These are phyloP conservation scores for Solanum okadae DNA, from an alignment of 257 asterid genomes.

Conservation along the genomic window DNA sequence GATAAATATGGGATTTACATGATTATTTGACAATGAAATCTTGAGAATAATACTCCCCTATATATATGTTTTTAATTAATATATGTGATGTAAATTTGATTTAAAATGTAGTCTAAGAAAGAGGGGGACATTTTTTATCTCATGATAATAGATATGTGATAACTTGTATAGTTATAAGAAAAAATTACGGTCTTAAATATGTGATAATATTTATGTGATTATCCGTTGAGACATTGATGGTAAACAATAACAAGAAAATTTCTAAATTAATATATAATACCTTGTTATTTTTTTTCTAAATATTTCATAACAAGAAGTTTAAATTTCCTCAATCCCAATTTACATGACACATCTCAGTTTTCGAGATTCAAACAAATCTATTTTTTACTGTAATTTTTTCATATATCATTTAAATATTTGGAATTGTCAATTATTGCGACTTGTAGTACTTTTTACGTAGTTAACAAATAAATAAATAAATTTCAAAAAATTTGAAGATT, in stretches of 20 bases:
- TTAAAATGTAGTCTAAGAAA: neutral
- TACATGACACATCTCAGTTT: accelerated
- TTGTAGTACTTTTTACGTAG: too few species aligned
- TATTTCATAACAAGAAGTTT: neutral
- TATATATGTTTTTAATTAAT: too few species aligned
- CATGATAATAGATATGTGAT: neutral
- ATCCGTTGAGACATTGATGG: too few species aligned
- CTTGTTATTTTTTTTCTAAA: neutral
- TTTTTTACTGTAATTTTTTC: too few species aligned
- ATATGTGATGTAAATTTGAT: neutral
- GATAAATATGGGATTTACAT: neutral
- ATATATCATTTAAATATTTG: too few species aligned
- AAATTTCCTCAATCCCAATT: neutral
- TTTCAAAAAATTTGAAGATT: too few species aligned
- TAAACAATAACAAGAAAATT: neutral
- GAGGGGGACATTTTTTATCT: neutral
- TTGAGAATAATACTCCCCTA: neutral
- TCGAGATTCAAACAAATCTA: too few species aligned
- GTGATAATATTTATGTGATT: neutral
- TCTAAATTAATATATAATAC: neutral
- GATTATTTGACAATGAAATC: neutral
- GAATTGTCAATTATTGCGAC: too few species aligned
- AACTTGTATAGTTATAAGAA: neutral
- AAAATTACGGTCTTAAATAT: accelerated
- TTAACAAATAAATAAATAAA: too few species aligned